These are phyloP conservation scores for Phytopythium vexans DNA, from an alignment of 352 stramenopile species.

Conservation along the genomic window DNA sequence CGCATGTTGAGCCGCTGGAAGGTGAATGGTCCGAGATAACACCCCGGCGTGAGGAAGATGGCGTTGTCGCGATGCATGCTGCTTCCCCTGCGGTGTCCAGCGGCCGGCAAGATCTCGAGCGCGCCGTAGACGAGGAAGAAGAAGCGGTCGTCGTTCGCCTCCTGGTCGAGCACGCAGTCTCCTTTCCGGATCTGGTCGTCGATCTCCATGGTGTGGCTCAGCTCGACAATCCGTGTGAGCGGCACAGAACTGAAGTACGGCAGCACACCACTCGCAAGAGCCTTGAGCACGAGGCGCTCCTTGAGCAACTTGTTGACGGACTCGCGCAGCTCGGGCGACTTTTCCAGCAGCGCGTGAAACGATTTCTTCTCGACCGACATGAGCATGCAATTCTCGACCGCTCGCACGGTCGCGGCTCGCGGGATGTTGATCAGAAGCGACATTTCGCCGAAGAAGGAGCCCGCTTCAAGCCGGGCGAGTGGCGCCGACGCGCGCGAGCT, in stretches of 20 bases:
- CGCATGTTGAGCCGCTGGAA: conserved; percentile 58
- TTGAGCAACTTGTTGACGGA: conserved; percentile 61
- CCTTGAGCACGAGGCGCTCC: conserved; percentile 65
- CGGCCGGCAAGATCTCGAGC: conserved; percentile 54
- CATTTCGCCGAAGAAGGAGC: conserved; percentile 83
- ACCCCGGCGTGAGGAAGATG: conserved; percentile 63
- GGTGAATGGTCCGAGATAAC: conserved; percentile 70
- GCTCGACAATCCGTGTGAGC: conserved; percentile 42
- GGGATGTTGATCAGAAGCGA: conserved; percentile 78
- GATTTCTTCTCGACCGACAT: conserved; percentile 78
- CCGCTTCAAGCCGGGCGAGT: conserved; percentile 58
- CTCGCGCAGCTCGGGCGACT: conserved; percentile 46
- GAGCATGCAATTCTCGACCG: conserved; percentile 70
- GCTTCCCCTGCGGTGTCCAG: conserved; percentile 9
- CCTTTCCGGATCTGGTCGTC: conserved; percentile 61
- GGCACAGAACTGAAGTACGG: conserved; percentile 65
- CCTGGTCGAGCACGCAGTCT: conserved; percentile 52
- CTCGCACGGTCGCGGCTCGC: conserved; percentile 60
- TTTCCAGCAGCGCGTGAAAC: conserved; percentile 61
- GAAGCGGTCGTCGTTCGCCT: conserved; percentile 36
- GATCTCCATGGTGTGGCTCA: conserved; percentile 60
- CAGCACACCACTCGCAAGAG: conserved; percentile 67
- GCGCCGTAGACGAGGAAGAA: conserved; percentile 66
- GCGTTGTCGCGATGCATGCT: conserved; percentile 34
- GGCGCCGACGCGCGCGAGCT: conserved; percentile 40